Evolutionary conservation across 805 yeast genomes (phyloP), one percentile per base, ranked within the genome.

Genomic region (Cyberlindnera subsufficiens): DNA sequence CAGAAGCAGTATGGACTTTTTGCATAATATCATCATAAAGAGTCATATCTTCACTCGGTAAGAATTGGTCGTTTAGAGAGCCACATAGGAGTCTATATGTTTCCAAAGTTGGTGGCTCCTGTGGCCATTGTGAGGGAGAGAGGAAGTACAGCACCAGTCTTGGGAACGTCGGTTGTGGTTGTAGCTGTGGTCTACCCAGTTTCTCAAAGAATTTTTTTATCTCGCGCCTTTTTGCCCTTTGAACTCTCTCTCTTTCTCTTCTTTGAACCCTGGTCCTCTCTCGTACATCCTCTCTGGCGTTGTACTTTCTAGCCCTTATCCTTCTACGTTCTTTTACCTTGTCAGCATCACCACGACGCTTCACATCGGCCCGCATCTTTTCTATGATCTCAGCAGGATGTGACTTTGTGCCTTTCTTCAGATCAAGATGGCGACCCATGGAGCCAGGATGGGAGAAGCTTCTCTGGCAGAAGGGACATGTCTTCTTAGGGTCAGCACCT

Each of bases 391-490:
- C 75, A 1, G 62, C 54, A 0, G 84, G 84, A 48, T 79, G 85
- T 14, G 59, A 42, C 1, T 65, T 53, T 9, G 78, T 68, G 1
- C 84, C 85, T 42, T 74, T 74, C 46, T 75, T 71, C 36, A 66
- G 56, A 51, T 80, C 84, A 35, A 80, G 55, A 55, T 79, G 85
- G 30, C 85, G 63, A 1, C 83, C 83, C 43, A 77, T 61, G 0
- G 81, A 75, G 2, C 83, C 82, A 6, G 78, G 74, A 45, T 76
- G 77, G 3, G 78, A 68, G 55, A 78, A 80, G 1, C 70, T 63
- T 44, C 69, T 65, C 1, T 73, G 73, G 51, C 85, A 79, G 52
- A 76, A 77, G 0, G 65, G 65, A 54, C 84, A 77, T 53, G 34
- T 54, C 52, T 49, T 69, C 63, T 46, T 55, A 36, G 50, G 61